Base-by-base conservation (phyloP, 1,284 basidiomycete species). In the Papiliotrema flavescens region DNA sequence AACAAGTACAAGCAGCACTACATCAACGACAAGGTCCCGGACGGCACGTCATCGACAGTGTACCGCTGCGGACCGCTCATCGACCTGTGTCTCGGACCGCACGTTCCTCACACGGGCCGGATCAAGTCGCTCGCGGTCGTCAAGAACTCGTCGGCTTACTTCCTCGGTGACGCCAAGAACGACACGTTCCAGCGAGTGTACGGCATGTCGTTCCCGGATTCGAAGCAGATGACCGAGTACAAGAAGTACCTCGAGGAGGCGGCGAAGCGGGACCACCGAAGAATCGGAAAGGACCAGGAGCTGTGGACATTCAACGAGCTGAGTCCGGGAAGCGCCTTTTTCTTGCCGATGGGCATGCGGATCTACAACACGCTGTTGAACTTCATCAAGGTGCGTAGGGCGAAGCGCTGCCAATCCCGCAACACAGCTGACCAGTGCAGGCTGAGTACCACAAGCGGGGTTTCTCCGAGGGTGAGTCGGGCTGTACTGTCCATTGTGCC, bases 31-130 rank as follows among this genome's bases (percentile, higher is more conserved):
- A 98, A 98, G 80, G 88, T 99, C 54, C 89, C 93, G 8, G 95
- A 99, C 74, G 95, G 95, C 61, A 90, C 91, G 17, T 92, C 89
- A 51, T 97, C 96, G 50, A 98, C 96, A 15, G 93, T 99, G 28
- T 99, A 98, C 80, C 90, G 94, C 53, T 98, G 96, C 74, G 96
- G 96, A 28, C 94, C 96, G 43, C 93, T 99, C 87, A 87, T 99
- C 57, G 96, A 99, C 79, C 82, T 99, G 45, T 99, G 96, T 73
- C 83, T 94, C 37, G 96, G 96, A 40, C 95, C 96, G 32, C 95
- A 98, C 75, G 91, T 98, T 57, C 94, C 96, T 8, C 92, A 98
- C 78, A 97, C 95, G 0, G 94, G 95, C 51, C 88, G 88, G 66
- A 97, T 99, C 81, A 99, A 98, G 82, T 87, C 93, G 1, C 85